Evolutionary conservation across 1,284 basidiomycete genomes (phyloP).

Genomic region (Athelia sp.): DNA sequence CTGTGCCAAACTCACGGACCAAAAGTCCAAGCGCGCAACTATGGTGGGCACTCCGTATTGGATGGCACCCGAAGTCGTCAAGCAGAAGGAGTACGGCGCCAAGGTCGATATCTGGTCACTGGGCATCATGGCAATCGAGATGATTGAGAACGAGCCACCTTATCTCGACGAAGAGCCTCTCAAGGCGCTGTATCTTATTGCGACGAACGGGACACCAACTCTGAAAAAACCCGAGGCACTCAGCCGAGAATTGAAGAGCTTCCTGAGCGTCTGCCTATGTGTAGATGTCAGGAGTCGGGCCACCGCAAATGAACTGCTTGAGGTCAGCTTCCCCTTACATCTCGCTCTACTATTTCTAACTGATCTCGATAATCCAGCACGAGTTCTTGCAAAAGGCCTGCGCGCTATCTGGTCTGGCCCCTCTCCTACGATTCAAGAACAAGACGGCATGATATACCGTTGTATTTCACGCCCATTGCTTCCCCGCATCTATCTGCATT

Average conservation of each 20-base stretch:
- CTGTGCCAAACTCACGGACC: conserved; percentile 96
- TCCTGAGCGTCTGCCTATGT: conserved; percentile 94
- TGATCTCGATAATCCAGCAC: conserved; percentile 49
- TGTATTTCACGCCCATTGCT: conserved; percentile 6
- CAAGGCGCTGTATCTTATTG: conserved; percentile 96
- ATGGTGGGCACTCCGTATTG: conserved; percentile 99
- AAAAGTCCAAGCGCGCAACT: conserved; percentile 97
- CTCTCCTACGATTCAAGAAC: conserved; percentile 71
- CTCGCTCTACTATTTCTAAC: conserved; percentile 3
- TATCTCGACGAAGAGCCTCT: conserved; percentile 97
- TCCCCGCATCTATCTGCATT: neutral
- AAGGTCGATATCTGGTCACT: conserved; percentile 99
- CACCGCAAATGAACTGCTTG: conserved; percentile 86
- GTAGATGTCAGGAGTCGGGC: conserved; percentile 96
- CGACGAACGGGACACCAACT: conserved; percentile 97
- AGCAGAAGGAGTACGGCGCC: conserved; percentile 98
- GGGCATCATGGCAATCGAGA: conserved; percentile 99
- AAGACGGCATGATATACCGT: conserved; percentile 30
- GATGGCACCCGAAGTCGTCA: conserved; percentile 99
- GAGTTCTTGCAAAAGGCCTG: conserved; percentile 90
- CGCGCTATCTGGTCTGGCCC: conserved; percentile 74
- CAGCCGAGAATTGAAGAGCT: conserved; percentile 90
- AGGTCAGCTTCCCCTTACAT: conserved; percentile 47
- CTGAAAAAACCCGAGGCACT: conserved; percentile 94
- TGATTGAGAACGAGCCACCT: conserved; percentile 99